These are phyloP conservation scores for Lunasporangiospora selenospora DNA, from an alignment of 192 early-diverging fungal genomes.

Conservation along the genomic window DNA sequence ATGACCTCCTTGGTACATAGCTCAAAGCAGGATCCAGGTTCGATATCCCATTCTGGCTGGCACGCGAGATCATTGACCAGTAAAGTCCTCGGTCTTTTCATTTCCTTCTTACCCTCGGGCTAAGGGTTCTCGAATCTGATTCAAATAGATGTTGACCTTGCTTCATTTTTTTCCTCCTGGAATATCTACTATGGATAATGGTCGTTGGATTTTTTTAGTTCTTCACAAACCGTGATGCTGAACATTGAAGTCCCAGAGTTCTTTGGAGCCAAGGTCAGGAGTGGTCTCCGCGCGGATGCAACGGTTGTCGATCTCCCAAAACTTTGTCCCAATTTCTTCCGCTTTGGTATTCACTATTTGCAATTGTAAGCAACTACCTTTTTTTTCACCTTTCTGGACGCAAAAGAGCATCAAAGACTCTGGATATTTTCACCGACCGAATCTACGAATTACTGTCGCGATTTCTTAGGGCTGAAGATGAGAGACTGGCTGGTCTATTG, in stretches of 20 bases:
- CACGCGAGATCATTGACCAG: conserved; percentile 32
- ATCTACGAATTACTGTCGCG: not conserved
- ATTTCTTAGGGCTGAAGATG: conserved; percentile 14
- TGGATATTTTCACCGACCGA: no score
- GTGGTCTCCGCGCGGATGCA: conserved; percentile 28
- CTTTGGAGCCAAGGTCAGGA: conserved; percentile 40
- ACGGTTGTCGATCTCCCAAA: conserved; percentile 30
- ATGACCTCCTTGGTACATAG: no score
- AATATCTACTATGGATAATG: not conserved
- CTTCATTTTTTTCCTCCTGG: not conserved
- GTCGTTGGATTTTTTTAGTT: not conserved
- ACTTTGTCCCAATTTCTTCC: conserved; percentile 34
- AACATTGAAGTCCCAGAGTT: conserved; percentile 36
- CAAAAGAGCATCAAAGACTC: no score
- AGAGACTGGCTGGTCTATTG: conserved; percentile 2
- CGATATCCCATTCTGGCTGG: conserved; percentile 42
- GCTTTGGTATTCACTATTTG: conserved; percentile 24
- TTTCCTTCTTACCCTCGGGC: not conserved
- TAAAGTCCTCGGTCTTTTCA: not conserved
- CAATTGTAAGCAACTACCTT: conserved; percentile 24
- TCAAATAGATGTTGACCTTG: not conserved
- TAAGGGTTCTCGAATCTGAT: not conserved
- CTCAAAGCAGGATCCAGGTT: conserved; percentile 37
- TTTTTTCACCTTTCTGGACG: no score
- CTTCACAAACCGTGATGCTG: conserved; percentile 11